Conservation (phyloP, 108 stramenopile species). For the Fistulifera pelliculosa region DNA sequence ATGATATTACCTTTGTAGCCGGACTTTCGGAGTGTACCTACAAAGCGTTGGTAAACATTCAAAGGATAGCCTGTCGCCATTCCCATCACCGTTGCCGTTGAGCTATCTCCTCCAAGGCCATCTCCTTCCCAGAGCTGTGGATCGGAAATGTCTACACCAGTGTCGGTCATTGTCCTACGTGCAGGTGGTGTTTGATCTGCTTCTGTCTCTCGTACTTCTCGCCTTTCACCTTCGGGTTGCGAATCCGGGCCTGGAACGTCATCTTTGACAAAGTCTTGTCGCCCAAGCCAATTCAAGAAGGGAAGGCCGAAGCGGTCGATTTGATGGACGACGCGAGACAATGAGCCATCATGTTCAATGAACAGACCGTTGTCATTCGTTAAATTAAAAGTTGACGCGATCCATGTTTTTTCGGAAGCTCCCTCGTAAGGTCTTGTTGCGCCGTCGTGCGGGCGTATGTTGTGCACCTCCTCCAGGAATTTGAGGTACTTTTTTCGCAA, state of each 20-base stretch:
- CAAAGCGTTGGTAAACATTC: conserved; percentile 35
- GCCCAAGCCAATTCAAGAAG: conserved; percentile 2
- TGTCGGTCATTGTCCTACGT: conserved; percentile 1
- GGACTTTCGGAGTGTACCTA: conserved; percentile 53
- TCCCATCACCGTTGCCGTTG: conserved; percentile 29
- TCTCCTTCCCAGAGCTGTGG: conserved; percentile 1
- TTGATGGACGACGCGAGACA: conserved; percentile 14
- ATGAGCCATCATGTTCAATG: conserved; percentile 6
- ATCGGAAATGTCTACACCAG: conserved; percentile 11
- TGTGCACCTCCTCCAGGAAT: background rate
- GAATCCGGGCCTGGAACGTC: background rate
- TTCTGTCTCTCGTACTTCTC: no score
- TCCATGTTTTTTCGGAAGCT: conserved; percentile 6
- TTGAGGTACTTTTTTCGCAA: background rate
- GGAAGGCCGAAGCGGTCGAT: conserved; percentile 9
- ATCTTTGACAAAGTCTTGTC: background rate
- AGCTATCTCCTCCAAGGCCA: conserved; percentile 4
- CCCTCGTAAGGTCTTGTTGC: background rate
- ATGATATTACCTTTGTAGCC: conserved; percentile 67
- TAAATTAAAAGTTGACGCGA: conserved; percentile 1
- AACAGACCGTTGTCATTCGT: conserved; percentile 9
- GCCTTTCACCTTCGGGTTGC: no score
- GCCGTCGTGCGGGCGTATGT: background rate
- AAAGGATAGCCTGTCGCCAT: conserved; percentile 37
- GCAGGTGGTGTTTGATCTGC: background rate